phyloP scores from a whole-genome alignment of 164 flowering plant species.

The Liriodendron chinense region DNA sequence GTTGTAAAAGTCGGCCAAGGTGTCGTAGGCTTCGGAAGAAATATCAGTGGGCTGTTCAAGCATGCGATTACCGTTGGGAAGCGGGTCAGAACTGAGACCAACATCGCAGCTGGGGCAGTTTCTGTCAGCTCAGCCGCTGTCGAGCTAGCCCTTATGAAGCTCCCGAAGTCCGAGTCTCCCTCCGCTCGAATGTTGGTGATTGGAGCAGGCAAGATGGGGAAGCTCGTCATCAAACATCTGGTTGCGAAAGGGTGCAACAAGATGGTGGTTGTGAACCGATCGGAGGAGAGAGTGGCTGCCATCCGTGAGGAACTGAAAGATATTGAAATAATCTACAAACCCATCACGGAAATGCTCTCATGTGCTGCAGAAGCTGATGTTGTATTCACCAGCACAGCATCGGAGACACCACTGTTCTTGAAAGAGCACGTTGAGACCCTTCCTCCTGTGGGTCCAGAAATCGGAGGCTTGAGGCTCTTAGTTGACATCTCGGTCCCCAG shows the following conservation, averaged over 20 bases:
- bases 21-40: constrained; percentile 83
- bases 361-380: constrained; percentile 89
- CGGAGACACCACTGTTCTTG: constrained; percentile 71
- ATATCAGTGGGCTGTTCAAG: constrained; percentile 86
- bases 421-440: constrained; percentile 65
- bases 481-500: constrained; percentile 95
- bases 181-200: constrained; percentile 75
- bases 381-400: constrained; percentile 90
- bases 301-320: constrained; percentile 74
- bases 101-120: constrained; percentile 91
- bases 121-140: constrained; percentile 99
- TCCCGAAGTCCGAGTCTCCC: constrained; percentile 61
- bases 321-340: constrained; percentile 77
- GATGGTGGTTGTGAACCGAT: constrained; percentile 85
- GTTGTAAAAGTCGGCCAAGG: constrained; percentile 91
- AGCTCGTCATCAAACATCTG: constrained; percentile 96
- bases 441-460: constrained; percentile 47
- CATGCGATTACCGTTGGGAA: constrained; percentile 93
- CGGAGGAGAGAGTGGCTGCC: constrained; percentile 78
- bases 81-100: constrained; percentile 87
- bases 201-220: constrained; percentile 99
- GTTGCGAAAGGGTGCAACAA: constrained; percentile 89
- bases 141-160: constrained; percentile 88
- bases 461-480: constrained; percentile 72
- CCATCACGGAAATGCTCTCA: constrained; percentile 66